These are phyloP conservation scores for Malassezia sympodialis DNA, from an alignment of 1,284 basidiomycete species.

Conservation along the genomic window DNA sequence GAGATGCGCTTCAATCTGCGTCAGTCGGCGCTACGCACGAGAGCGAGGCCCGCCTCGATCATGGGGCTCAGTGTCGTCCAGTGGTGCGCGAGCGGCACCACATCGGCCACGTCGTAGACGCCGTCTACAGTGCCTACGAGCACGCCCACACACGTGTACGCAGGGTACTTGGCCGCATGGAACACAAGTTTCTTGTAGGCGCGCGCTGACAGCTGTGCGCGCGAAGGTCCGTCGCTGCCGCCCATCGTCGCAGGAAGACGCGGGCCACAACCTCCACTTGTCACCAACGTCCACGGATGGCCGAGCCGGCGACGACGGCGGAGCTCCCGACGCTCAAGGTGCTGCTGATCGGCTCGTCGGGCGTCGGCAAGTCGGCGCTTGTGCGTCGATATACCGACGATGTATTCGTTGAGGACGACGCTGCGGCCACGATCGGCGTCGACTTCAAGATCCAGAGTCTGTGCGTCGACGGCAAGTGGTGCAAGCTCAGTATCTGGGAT, in stretches of 20 bases:
- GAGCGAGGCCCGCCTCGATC: conserved; percentile 17
- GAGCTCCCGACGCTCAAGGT: conserved; percentile 51
- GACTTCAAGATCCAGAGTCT: conserved; percentile 54
- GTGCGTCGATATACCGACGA: conserved; percentile 89
- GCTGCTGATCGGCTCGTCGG: conserved; percentile 64
- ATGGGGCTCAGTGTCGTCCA: conserved; percentile 18
- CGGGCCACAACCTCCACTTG: neutral
- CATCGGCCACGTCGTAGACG: conserved; percentile 3
- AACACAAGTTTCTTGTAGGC: conserved; percentile 19
- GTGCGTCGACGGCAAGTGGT: conserved; percentile 51
- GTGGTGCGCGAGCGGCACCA: conserved; percentile 17
- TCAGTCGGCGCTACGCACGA: conserved; percentile 7
- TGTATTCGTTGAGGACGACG: conserved; percentile 90
- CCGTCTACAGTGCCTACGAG: conserved; percentile 6
- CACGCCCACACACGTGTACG: conserved; percentile 13
- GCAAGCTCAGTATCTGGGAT: conserved; percentile 56
- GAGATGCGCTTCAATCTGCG: conserved; percentile 8
- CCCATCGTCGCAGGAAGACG: neutral
- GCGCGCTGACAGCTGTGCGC: neutral
- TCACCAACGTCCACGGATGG: neutral
- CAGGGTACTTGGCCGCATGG: conserved; percentile 20
- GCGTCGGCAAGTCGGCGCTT: conserved; percentile 75
- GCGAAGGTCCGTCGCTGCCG: neutral
- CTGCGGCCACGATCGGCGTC: conserved; percentile 73
- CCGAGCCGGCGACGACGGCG: conserved; percentile 20